Conservation (phyloP, 2,329 filamentous ascomycete species). For the Rugonectria rugulosa region DNA sequence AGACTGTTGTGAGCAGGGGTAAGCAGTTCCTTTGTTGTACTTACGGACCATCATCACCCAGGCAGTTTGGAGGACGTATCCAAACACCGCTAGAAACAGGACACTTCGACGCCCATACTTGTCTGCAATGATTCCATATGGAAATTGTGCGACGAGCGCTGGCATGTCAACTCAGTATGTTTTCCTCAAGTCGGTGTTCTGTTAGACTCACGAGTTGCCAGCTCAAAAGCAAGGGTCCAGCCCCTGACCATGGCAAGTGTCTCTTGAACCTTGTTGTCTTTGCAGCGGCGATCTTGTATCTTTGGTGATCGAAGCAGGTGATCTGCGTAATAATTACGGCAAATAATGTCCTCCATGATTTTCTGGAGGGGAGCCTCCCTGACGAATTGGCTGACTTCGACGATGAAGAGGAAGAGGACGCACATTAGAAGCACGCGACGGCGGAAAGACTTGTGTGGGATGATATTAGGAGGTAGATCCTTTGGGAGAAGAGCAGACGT, state of each 20-base stretch:
- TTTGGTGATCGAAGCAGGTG: constrained; percentile 40
- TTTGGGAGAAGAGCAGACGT: constrained; percentile 31
- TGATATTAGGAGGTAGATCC: constrained; percentile 25
- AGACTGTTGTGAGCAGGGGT: constrained; percentile 15
- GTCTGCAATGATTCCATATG: constrained; percentile 56
- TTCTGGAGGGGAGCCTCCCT: constrained; percentile 54
- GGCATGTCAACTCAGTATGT: background rate
- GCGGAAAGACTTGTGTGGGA: constrained; percentile 38
- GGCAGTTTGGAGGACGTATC: constrained; percentile 36
- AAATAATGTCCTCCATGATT: constrained; percentile 62
- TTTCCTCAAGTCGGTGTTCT: constrained; percentile 3
- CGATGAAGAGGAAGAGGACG: constrained; percentile 50
- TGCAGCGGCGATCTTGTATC: constrained; percentile 55
- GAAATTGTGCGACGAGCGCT: constrained; percentile 54
- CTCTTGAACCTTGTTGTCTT: constrained; percentile 56
- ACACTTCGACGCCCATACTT: constrained; percentile 54
- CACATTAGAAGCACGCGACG: constrained; percentile 43
- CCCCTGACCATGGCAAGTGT: constrained; percentile 60
- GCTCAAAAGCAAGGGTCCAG: constrained; percentile 54
- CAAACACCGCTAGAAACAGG: constrained; percentile 47
- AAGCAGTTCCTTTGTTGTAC: constrained; percentile 6
- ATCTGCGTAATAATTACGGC: constrained; percentile 55
- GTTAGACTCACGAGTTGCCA: constrained; percentile 51
- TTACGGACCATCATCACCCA: constrained; percentile 45
- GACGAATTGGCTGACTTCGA: constrained; percentile 50